phyloP scores from a whole-genome alignment of 2,329 filamentous ascomycete genomes.

The Botrytis medusae region DNA sequence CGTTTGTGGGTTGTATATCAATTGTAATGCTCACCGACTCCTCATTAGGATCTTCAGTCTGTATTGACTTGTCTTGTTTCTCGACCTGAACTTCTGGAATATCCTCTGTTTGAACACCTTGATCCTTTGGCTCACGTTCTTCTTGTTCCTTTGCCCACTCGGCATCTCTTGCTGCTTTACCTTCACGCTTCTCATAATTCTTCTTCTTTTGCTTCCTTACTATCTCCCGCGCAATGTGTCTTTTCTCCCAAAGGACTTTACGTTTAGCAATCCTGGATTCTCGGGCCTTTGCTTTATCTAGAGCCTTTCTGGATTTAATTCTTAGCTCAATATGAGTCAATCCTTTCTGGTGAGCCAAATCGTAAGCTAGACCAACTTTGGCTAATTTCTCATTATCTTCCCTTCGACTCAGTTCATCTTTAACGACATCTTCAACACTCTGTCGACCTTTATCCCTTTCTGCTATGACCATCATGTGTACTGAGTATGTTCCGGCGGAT shows the following conservation, averaged over 20 bases:
- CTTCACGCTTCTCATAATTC: constrained; percentile 43
- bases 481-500: constrained; percentile 55
- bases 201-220: constrained; percentile 44
- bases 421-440: constrained; percentile 58
- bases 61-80: constrained; percentile 32
- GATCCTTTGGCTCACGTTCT: constrained; percentile 40
- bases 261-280: constrained; percentile 48
- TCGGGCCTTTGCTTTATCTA: constrained; percentile 34
- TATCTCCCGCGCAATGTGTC: constrained; percentile 44
- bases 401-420: constrained; percentile 49
- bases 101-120: constrained; percentile 34
- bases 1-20: constrained; percentile 19
- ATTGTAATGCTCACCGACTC: neutral
- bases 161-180: constrained; percentile 44
- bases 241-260: constrained; percentile 51
- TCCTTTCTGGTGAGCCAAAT: constrained; percentile 60
- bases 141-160: constrained; percentile 43
- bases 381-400: constrained; percentile 58
- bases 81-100: constrained; percentile 21
- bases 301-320: constrained; percentile 42
- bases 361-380: constrained; percentile 58
- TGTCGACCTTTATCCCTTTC: constrained; percentile 46
- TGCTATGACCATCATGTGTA: constrained; percentile 57
- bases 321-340: constrained; percentile 52
- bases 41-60: constrained; percentile 31